Percentiles rank a stretch among this genome's conserved stretches.
phyloP scores from a whole-genome alignment of 805 yeast species.

The Barnettozyma sp. region DNA sequence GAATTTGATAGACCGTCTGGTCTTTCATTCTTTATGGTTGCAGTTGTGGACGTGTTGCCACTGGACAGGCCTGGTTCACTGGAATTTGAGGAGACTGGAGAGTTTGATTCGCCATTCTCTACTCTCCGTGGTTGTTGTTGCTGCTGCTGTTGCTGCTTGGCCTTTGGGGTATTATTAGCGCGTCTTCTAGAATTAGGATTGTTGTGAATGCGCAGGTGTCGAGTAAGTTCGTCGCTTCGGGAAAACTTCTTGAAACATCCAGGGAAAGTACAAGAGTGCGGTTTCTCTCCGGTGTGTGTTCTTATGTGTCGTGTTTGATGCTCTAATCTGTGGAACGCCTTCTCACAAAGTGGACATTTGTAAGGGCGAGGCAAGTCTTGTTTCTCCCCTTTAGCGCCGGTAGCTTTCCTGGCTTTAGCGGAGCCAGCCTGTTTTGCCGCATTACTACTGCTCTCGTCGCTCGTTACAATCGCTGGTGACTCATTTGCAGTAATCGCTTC shows the following conservation, averaged over 20 bases:
- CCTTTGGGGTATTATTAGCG: constrained; percentile 36
- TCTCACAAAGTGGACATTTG: constrained; percentile 66
- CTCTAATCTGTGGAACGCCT: constrained; percentile 69
- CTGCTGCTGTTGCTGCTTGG: constrained; percentile 1
- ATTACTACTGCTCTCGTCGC: neutral
- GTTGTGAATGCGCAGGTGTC: constrained; percentile 67
- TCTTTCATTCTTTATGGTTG: no score
- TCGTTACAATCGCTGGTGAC: neutral
- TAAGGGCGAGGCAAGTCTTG: constrained; percentile 44
- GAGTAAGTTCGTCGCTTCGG: constrained; percentile 65
- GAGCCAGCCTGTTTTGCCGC: neutral
- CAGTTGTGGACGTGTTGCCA: no score
- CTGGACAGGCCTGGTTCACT: neutral
- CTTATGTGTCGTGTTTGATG: constrained; percentile 76
- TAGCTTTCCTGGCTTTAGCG: neutral
- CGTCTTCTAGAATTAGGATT: constrained; percentile 65
- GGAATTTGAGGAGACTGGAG: neutral
- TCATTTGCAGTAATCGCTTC: no score
- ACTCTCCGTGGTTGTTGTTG: neutral
- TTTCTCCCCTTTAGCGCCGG: constrained; percentile 12
- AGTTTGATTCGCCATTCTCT: neutral
- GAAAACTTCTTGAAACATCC: constrained; percentile 65
- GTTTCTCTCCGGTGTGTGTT: constrained; percentile 79
- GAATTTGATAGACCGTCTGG: no score
- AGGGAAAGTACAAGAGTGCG: constrained; percentile 67